These are phyloP conservation scores for Zalaria sp. DNA, from an alignment of 2,329 filamentous ascomycete species.

Conservation along the genomic window DNA sequence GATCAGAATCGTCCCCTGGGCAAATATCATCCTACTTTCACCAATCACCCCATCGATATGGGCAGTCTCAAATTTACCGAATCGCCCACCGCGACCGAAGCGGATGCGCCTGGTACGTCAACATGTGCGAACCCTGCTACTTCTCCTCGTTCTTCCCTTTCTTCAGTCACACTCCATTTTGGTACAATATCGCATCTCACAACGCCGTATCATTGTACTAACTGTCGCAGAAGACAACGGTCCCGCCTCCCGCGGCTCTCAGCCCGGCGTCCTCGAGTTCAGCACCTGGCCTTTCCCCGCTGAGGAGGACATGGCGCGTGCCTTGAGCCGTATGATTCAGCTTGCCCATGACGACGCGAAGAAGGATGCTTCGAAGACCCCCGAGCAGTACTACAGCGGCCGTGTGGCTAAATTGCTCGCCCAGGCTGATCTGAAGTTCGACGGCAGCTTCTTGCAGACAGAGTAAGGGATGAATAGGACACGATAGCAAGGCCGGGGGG, in stretches of 20 bases:
- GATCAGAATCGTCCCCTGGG: too few species aligned
- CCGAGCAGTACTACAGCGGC: slow-evolving; percentile 15
- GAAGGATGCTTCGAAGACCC: slow-evolving; percentile 10
- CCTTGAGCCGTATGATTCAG: slow-evolving; percentile 16
- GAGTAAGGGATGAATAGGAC: not conserved
- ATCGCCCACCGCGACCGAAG: too few species aligned
- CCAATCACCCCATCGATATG: not conserved
- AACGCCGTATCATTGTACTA: too few species aligned
- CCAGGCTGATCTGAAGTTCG: slow-evolving; percentile 12
- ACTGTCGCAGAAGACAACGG: not conserved
- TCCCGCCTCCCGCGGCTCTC: too few species aligned
- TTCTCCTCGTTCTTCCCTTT: too few species aligned
- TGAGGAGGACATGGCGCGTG: slow-evolving; percentile 14
- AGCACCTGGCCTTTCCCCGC: slow-evolving; percentile 17
- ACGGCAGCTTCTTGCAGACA: slow-evolving; percentile 7
- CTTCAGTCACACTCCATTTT: too few species aligned
- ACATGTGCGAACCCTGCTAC: too few species aligned
- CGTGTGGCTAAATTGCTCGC: slow-evolving; percentile 13
- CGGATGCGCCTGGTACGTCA: too few species aligned
- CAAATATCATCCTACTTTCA: too few species aligned
- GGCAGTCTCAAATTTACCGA: not conserved
- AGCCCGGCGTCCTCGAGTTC: slow-evolving; percentile 11
- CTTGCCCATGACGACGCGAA: slow-evolving; percentile 17
- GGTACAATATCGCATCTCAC: too few species aligned
- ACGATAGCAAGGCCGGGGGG: not conserved